These are phyloP conservation scores for Solanum peruvianum DNA, from an alignment of 257 asterid genomes.

Conservation along the genomic window DNA sequence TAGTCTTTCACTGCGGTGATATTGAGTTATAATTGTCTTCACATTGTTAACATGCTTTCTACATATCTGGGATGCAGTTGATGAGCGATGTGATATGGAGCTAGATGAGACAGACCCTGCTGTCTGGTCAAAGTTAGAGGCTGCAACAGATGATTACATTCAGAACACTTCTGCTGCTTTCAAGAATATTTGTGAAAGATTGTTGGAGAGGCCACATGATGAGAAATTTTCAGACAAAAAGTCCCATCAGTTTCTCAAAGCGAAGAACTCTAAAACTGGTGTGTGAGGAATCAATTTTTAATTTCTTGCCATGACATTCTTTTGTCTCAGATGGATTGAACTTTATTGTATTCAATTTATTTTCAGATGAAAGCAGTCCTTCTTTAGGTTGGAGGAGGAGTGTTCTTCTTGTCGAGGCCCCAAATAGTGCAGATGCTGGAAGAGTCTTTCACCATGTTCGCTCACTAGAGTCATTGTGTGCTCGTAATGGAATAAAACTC, in stretches of 20 bases:
- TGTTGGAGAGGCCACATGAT: conserved; percentile 67
- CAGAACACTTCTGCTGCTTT: conserved; percentile 47
- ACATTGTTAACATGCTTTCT: neutral
- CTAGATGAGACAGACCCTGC: conserved; percentile 98
- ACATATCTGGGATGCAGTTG: conserved; percentile 38
- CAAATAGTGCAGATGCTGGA: conserved; percentile 95
- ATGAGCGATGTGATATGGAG: conserved; percentile 98
- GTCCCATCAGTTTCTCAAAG: conserved; percentile 40
- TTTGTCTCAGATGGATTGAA: neutral
- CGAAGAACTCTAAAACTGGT: conserved; percentile 36
- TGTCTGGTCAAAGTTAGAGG: conserved; percentile 76
- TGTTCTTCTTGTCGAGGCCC: conserved; percentile 86
- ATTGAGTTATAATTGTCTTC: neutral
- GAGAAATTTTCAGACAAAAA: conserved; percentile 58
- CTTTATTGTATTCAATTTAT: conserved; percentile 9
- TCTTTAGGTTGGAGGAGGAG: conserved; percentile 93
- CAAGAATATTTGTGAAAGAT: conserved; percentile 64
- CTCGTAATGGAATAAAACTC: conserved; percentile 56
- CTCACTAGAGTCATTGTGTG: conserved; percentile 76
- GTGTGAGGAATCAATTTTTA: conserved; percentile 1
- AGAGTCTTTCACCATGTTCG: conserved; percentile 85
- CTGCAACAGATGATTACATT: conserved; percentile 78
- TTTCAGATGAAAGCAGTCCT: conserved; percentile 43
- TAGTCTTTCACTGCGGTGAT: neutral
- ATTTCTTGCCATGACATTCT: neutral